phyloP scores from a whole-genome alignment of 257 asterid species.

The Nyctanthes arbortristis region DNA sequence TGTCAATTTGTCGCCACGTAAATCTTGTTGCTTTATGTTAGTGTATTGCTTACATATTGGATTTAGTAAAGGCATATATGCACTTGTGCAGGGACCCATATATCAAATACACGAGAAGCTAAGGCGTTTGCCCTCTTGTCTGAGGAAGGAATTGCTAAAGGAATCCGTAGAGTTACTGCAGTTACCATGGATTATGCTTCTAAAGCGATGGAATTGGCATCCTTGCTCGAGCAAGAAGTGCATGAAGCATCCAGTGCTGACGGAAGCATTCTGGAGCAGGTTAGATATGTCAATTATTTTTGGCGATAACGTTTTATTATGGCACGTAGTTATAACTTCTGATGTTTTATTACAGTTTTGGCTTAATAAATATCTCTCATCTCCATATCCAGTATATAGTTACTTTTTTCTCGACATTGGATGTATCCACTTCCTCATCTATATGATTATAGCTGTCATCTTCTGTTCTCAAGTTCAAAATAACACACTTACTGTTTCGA shows the following conservation, averaged over 20 bases:
- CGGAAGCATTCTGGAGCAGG: slow-evolving; percentile 92
- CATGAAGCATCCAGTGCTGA: slow-evolving; percentile 66
- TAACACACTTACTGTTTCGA: no score
- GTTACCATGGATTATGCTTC: slow-evolving; percentile 78
- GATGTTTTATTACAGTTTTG: slow-evolving; percentile 1
- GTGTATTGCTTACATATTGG: slow-evolving; percentile 3
- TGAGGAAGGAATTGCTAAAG: slow-evolving; percentile 98
- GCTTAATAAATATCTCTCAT: background rate
- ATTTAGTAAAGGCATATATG: slow-evolving; percentile 21
- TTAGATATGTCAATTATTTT: slow-evolving; percentile 24
- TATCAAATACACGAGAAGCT: slow-evolving; percentile 90
- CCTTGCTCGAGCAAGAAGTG: slow-evolving; percentile 72
- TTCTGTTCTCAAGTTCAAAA: background rate
- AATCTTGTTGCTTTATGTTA: background rate
- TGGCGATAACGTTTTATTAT: slow-evolving; percentile 1
- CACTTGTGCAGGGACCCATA: slow-evolving; percentile 77
- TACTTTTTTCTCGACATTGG: background rate
- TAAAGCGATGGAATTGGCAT: slow-evolving; percentile 73
- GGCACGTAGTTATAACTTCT: slow-evolving; percentile 7
- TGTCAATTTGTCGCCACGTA: slow-evolving; percentile 10
- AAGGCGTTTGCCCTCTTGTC: slow-evolving; percentile 88
- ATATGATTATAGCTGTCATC: background rate
- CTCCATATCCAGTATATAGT: background rate
- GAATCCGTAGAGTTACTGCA: slow-evolving; percentile 92
- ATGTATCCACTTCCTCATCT: no score